These are phyloP conservation scores for Paxillus involutus DNA, from an alignment of 768 basidiomycete species.

Conservation along the genomic window DNA sequence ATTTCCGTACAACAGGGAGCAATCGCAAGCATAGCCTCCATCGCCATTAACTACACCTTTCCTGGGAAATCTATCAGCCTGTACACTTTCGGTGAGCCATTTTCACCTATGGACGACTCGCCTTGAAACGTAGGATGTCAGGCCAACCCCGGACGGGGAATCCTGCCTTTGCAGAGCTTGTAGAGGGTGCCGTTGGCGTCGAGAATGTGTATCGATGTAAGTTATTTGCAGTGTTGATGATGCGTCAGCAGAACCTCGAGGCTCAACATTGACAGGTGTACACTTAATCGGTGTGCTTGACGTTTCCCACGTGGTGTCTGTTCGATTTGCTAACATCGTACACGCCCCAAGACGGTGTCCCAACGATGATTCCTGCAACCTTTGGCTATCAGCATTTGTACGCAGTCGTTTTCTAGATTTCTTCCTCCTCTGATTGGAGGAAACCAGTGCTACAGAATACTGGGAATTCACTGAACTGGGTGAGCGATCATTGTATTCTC, in stretches of 20 bases:
- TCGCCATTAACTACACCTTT: slow-evolving; percentile 32
- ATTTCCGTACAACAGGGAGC: slow-evolving; percentile 28
- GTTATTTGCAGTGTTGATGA: not conserved
- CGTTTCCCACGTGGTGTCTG: not conserved
- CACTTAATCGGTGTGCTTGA: slow-evolving; percentile 40
- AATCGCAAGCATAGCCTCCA: slow-evolving; percentile 37
- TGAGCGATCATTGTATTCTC: slow-evolving; percentile 7
- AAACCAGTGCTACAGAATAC: slow-evolving; percentile 38
- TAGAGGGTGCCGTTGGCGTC: slow-evolving; percentile 37
- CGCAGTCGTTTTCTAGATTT: slow-evolving; percentile 2
- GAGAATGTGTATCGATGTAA: slow-evolving; percentile 43
- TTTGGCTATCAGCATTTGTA: slow-evolving; percentile 51
- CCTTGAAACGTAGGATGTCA: slow-evolving; percentile 14
- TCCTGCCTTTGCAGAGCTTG: slow-evolving; percentile 36
- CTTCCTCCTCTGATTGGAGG: slow-evolving; percentile 12
- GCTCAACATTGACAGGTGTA: slow-evolving; percentile 30
- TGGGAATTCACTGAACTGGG: slow-evolving; percentile 51
- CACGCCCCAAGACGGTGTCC: slow-evolving; percentile 45
- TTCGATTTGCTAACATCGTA: not conserved
- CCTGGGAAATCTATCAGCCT: slow-evolving; percentile 25
- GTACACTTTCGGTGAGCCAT: slow-evolving; percentile 46
- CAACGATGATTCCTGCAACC: slow-evolving; percentile 45
- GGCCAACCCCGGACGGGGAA: slow-evolving; percentile 54
- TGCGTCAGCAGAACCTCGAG: not conserved
- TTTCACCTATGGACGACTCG: not conserved